Evolutionary conservation across 768 basidiomycete species (phyloP), one percentile per base, ranked within the genome.

Genomic region (Mycena kentingensis): DNA sequence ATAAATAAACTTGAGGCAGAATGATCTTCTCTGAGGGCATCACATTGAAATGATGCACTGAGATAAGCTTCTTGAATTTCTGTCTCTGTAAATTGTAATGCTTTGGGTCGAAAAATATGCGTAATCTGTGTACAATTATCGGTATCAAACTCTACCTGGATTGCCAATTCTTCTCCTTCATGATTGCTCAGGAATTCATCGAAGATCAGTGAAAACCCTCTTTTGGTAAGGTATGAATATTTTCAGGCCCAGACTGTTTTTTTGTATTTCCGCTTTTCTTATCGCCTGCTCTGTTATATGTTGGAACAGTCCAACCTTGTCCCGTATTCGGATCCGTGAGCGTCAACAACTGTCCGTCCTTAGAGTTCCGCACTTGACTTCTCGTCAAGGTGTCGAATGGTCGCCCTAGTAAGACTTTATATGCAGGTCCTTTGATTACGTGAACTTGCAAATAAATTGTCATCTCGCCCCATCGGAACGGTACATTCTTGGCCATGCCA

Each of bases 301-400:
- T 39, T 2, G 41, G 7, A 0, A 48, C 46, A 13, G 3, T 55
- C 24, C 2, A 37, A 31, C 4, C 35, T 10, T 26, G 22, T 4
- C 43, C 44, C 0, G 62, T 53, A 35, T 64, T 63, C 3, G 67
- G 66, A 57, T 67, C 55, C 11, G 25, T 51, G 2, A 70, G 32
- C 0, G 62, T 64, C 2, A 70, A 44, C 0, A 37, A 53, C 36
- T 62, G 55, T 2, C 43, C 46, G 10, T 57, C 65, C 45, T 65
- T 50, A 4, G 16, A 24, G 5, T 26, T 32, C 35, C 60, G 66
- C 3, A 44, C 36, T 65, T 44, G 5, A 44, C 36, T 19, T 58
- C 64, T 15, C 1, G 64, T 65, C 0, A 67, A n/a, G 1, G 58
- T 54, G 46, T 65, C 61, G 39, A 70, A 67, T 2, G 68, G 66